Evolutionary conservation across 148 eudicot species (phyloP), one percentile per base, ranked within the genome.

Genomic region (Vaccinium darrowii): DNA sequence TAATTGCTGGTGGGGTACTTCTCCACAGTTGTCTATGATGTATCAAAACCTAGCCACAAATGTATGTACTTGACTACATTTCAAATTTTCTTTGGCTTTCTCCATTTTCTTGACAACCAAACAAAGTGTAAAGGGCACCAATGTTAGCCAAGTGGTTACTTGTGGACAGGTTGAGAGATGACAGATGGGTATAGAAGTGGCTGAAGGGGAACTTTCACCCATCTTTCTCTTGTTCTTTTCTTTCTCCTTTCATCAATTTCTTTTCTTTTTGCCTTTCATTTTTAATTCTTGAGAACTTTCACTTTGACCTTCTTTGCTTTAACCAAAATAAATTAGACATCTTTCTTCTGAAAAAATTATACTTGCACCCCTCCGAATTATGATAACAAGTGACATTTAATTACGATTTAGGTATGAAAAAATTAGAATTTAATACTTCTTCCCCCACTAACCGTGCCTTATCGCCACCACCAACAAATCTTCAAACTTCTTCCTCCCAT

Each of bases 141-240:
- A 56, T 36, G 51, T 36, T 57, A 19, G 82, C 82, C 82, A 80
- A 30, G 50, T 80, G 82, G 69, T 25, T 25, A 18, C 6, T 79
- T 19, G 12, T 54, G 36, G 81, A 79, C n/a, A 79, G 47, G 63
- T 27, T 47, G 2, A 76, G 27, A 76, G 30, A 21, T 47, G 54
- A 13, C 81, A 53, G 27, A 18, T 30, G 71, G 25, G 33, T 18
- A 36, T 51, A 36, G 6, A 10, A 36, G 39, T 27, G 25, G 27
- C 30, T 1, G 5, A 21, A 18, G 12, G 51, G 82, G 39, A 5
- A 21, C 36, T 51, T n/a, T 52, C 33, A 21, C 12, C 36, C 60
- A 33, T 54, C 30, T 50, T 57, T 58, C 18, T 19, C 7, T 49
- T 76, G 21, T 19, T 76, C 16, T 73, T 72, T 73, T 39, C 77